phyloP scores from a whole-genome alignment of 2,329 filamentous ascomycete species.

The Apiospora marii region DNA sequence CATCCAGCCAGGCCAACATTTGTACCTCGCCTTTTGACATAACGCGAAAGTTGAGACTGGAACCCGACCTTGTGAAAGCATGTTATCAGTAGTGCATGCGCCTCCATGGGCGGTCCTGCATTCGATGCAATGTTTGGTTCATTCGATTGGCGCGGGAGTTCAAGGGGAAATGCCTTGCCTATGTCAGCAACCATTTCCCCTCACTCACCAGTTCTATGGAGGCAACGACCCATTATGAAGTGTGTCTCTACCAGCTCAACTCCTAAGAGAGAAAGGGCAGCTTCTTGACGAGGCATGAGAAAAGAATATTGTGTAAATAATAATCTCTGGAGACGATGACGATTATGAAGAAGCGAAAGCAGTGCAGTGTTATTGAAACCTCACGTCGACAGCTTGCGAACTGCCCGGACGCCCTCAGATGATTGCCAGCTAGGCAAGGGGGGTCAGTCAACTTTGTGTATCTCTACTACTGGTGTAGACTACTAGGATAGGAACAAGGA shows the following conservation, averaged over 20 bases:
- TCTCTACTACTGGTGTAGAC: slow-evolving; percentile 2
- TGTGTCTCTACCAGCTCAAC: neutral
- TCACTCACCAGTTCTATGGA: neutral
- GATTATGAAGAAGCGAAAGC: slow-evolving; percentile 1
- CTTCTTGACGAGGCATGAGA: slow-evolving; percentile 3
- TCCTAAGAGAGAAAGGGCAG: neutral
- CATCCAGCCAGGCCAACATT: neutral
- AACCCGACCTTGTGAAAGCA: neutral
- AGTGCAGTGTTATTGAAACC: neutral
- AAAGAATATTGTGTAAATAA: slow-evolving; percentile 20
- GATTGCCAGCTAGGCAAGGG: neutral
- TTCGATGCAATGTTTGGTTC: neutral
- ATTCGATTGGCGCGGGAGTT: neutral
- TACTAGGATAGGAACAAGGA: slow-evolving; percentile 14
- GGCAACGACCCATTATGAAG: slow-evolving; percentile 7
- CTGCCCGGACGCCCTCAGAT: neutral
- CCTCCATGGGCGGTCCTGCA: neutral
- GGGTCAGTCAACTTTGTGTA: neutral
- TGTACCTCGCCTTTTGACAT: neutral
- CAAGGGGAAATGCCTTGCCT: neutral
- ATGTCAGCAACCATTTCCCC: neutral
- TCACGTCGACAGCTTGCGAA: neutral
- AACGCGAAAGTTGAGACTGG: neutral
- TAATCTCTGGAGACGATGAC: slow-evolving; percentile 15
- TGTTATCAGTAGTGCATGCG: neutral